Percentiles rank a stretch among this genome's conserved stretches.
These are phyloP conservation scores for Metschnikowia santaceciliae DNA, from an alignment of 805 yeast genomes.

Conservation along the genomic window DNA sequence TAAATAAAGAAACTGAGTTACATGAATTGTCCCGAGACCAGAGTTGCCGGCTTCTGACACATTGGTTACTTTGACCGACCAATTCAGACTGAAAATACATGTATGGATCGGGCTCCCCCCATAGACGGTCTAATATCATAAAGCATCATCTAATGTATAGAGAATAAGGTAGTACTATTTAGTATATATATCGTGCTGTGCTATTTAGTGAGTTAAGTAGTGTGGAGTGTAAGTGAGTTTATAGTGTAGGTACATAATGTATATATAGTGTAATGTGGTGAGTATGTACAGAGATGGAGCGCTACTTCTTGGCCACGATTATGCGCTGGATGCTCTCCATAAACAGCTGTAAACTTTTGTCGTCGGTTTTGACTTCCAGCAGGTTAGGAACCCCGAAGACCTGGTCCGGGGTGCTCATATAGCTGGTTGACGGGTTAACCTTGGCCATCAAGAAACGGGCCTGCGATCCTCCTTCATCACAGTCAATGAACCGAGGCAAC, in stretches of 20 bases:
- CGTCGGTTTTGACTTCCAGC: conserved; percentile 51
- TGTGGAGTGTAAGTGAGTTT: background rate
- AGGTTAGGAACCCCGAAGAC: conserved; percentile 22
- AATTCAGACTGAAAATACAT: too few relatives aligned
- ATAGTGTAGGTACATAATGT: background rate
- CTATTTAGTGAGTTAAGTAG: too few relatives aligned
- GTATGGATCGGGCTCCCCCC: too few relatives aligned
- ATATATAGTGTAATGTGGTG: background rate
- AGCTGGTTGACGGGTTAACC: conserved; percentile 61
- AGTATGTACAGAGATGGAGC: background rate
- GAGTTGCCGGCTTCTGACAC: too few relatives aligned
- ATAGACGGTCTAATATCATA: too few relatives aligned
- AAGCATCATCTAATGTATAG: too few relatives aligned
- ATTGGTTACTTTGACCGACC: too few relatives aligned
- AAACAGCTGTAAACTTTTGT: conserved; percentile 51
- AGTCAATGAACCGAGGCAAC: conserved; percentile 66
- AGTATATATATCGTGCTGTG: too few relatives aligned
- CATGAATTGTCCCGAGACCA: too few relatives aligned
- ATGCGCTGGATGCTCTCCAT: conserved; percentile 50
- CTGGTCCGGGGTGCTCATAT: conserved; percentile 38
- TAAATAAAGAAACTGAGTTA: too few relatives aligned
- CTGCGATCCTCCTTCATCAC: conserved; percentile 74
- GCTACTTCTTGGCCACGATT: conserved; percentile 20
- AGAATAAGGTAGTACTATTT: too few relatives aligned
- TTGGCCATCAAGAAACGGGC: conserved; percentile 69